Evolutionary conservation across 768 basidiomycete genomes (phyloP), one percentile per base, ranked within the genome.

Genomic region (Tylopilus rubrobrunneus): DNA sequence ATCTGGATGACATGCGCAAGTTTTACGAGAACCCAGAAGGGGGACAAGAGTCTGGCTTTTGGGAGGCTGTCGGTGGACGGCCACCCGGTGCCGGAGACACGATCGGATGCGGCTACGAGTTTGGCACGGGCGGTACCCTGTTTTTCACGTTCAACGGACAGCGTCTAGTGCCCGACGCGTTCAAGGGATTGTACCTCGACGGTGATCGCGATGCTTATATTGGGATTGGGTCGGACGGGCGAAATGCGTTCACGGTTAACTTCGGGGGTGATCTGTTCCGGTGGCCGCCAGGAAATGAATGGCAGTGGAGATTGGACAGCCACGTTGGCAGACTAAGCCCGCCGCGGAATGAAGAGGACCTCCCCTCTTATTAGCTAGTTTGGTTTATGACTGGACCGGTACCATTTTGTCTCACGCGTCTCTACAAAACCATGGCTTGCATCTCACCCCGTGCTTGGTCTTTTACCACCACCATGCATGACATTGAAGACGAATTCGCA

Each of bases 1-100:
- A 87, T 59, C 76, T 87, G 33, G 86, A 87, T 62, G 86, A 87
- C 68, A 71, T 84, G 62, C 78, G 83, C 63, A 87, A 86, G 67
- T 87, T 87, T 74, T 87, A 82, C 54, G 85, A 86, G 60, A 83
- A 85, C 61, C 70, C 82, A 2, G 73, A 81, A 44, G 86, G 85
- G 17, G 86, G 85, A 11, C 77, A 81, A 1, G 81, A 84, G 59
- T 87, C 51, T 12, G 60, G 56, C 2, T 59, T 42, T 81, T 66
- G 68, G 61, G 56, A 43, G 21, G 56, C 48, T 0, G 21, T 61
- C 67, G 39, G 63, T 66, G 14, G 55, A 36, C 41, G 65, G 71
- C 25, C 62, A 56, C 25, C 67, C 57, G 48, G 70, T 80, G 47
- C 61, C 49, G 82, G 80, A 1, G 81, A 85, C 65, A 78, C 71